Evolutionary conservation across 164 flowering plant genomes (phyloP).

Genomic region (Aristolochia contorta): DNA sequence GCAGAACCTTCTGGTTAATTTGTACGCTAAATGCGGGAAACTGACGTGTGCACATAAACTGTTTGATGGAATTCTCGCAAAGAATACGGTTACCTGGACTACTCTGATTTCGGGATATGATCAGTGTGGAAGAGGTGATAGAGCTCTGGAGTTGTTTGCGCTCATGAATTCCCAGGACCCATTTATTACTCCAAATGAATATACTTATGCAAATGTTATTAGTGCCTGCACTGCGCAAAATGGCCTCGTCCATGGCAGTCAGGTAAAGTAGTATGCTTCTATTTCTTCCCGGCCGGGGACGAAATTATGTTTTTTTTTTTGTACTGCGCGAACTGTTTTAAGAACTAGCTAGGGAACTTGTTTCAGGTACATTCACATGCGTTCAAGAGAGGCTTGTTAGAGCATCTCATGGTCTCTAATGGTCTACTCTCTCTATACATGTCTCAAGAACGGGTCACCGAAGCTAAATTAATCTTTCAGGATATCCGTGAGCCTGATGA

Average conservation of each 20-base stretch:
- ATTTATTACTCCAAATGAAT: conserved; percentile 43
- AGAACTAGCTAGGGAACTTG: too few species aligned
- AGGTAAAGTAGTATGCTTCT: conserved; percentile 7
- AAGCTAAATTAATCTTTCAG: conserved; percentile 13
- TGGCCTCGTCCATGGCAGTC: conserved; percentile 11
- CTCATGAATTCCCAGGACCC: conserved; percentile 17
- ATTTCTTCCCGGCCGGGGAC: neutral
- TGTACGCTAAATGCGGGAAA: conserved; percentile 49
- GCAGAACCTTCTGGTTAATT: conserved; percentile 54
- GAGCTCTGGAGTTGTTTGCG: conserved; percentile 30
- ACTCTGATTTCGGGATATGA: conserved; percentile 65
- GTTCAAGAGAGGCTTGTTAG: conserved; percentile 11
- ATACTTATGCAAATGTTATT: conserved; percentile 39
- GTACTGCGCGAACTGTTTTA: neutral
- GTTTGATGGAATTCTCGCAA: conserved; percentile 47
- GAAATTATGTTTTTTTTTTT: too few species aligned
- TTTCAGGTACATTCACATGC: conserved; percentile 17
- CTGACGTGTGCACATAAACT: conserved; percentile 25
- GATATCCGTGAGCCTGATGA: conserved; percentile 16
- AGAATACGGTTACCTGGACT: conserved; percentile 63
- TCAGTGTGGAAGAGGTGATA: conserved; percentile 29
- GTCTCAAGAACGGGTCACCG: conserved; percentile 6
- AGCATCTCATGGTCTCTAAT: conserved; percentile 12
- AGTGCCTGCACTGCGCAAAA: conserved; percentile 38
- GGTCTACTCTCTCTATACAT: conserved; percentile 18